Evolutionary conservation across 371 early-diverging fungal genomes (phyloP), one percentile per base, ranked within the genome.

Genomic region (Racocetra persica): DNA sequence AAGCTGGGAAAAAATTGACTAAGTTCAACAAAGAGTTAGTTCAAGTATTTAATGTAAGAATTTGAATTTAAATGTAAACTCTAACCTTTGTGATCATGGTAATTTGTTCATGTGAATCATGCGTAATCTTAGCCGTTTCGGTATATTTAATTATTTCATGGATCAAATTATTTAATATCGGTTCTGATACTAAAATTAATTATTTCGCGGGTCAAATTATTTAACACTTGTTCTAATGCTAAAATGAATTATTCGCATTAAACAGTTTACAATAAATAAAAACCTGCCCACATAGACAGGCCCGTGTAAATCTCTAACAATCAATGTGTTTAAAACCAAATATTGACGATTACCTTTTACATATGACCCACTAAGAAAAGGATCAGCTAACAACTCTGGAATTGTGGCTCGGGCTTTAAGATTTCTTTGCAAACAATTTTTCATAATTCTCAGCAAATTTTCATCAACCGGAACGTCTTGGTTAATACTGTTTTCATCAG

Each of bases 401-500:
- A 96, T 94, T 26, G 92, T 92, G 78, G 86, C 78, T 62, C 97
- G 87, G 77, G 88, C 85, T 74, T 89, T 91, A 5, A 93, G 91
- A 51, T 95, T 90, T 38, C 92, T 80, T 63, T 89, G 84, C 51
- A 97, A 84, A 82, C 95, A 95, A 20, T 85, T 77, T 70, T 87
- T 83, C 87, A 96, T 87, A n/a, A 91, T 89, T 10, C 85, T 84
- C 69, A 91, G 80, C 32, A 91, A 77, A 24, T 88, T 84, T 13
- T 84, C 85, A 57, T 85, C 86, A 18, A 87, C 82, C 13, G 41
- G 84, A 80, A 79, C 81, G 65, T 62, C 76, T 52, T 38, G 57
- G 20, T 28, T 55, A 49, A 20, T 69, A 45, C 0, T 26, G 20
- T 32, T 16, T 20, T 57, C 57, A 57, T 57, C 57, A n/a, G 7